Base-by-base conservation (phyloP, 768 basidiomycete species). In the Auricularia sp. region DNA sequence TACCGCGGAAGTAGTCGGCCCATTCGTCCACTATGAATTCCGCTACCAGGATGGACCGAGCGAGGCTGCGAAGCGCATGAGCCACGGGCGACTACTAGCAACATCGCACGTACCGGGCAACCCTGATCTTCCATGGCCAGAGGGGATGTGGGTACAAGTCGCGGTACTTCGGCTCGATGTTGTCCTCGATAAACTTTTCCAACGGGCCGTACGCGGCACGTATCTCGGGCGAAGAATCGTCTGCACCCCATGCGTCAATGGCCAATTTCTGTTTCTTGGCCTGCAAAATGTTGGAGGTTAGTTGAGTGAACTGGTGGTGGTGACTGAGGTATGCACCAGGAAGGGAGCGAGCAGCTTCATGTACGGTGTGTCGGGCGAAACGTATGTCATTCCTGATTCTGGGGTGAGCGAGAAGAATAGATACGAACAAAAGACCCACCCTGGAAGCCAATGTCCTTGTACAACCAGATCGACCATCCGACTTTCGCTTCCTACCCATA, bases 391-490 rank as follows among this genome's bases (percentile, higher is more conserved):
- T 43, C 90, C 90, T 75, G 90, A 87, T 80, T 23, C 56, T 10
- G 56, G 1, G 12, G 10, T 59, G 14, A 21, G 18, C 18, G 47
- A 18, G 14, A 5, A 18, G 56, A 29, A 6, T 34, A 6, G 29
- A 6, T 21, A 33, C 3, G 3, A 8, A 29, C 23, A n/a, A 44
- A 34, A 1, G 51, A 29, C 65, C 54, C 65, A 62, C 70, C 71
- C 63, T 72, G 71, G 64, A 72, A 71, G 2, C 65, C 88, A 68
- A 89, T 87, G 69, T 90, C 87, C 69, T 88, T 93, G 82, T 89
- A 93, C 21, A 91, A 75, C 91, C 91, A 93, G 77, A 92, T 93
- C 0, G 87, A 86, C 90, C 89, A 91, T 71, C 83, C 85, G 43
- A 64, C 54, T 60, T 61, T 16, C 7, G 29, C 56, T 59, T 59